Base-by-base conservation (phyloP, 805 yeast genomes). In the Yarrowia alimentaria region DNA sequence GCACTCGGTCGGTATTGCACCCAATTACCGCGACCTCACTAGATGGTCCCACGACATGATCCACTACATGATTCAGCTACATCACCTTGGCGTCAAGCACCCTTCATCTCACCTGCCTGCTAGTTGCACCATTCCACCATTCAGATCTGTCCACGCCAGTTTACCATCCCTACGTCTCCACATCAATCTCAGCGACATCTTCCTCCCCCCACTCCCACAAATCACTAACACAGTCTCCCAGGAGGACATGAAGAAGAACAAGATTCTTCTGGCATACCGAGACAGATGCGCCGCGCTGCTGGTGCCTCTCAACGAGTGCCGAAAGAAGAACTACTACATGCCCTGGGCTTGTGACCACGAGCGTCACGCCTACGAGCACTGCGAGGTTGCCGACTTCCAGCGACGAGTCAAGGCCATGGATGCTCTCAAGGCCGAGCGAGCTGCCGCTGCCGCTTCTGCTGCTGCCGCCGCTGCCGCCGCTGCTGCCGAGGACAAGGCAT, bases 341-440 rank as follows among this genome's bases (percentile, higher is more conserved):
- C 86, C 86, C 22, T 80, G 85, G 85, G 79, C 78, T 59, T 86
- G 95, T 61, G 56, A 76, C 53, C 83, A 83, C 57, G 87, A 83
- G 69, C 79, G 88, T 64, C 94, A 87, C 60, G 80, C 74, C 32
- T 87, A 89, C 74, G 95, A 86, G 66, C 84, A 84, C 64, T 86
- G 95, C 66, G 85, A 86, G 68, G 83, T 83, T 65, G 67, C 81
- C 66, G 95, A 87, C 64, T 85, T 83, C 71, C 76, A 80, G 64
- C 78, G 93, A 71, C 78, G 95, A 68, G 85, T 83, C 53, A 73
- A 79, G 63, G 90, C 83, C 68, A 72, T 84, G 65, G 76, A 79
- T 61, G 74, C 73, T 53, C 68, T 74, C 58, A 81, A 80, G 64
- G 75, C 49, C 20, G 35, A 42, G 16, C 10, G n/a, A 16, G 16